Base-by-base conservation (phyloP, 192 early-diverging fungal genomes). In the Coemansia sp. region DNA sequence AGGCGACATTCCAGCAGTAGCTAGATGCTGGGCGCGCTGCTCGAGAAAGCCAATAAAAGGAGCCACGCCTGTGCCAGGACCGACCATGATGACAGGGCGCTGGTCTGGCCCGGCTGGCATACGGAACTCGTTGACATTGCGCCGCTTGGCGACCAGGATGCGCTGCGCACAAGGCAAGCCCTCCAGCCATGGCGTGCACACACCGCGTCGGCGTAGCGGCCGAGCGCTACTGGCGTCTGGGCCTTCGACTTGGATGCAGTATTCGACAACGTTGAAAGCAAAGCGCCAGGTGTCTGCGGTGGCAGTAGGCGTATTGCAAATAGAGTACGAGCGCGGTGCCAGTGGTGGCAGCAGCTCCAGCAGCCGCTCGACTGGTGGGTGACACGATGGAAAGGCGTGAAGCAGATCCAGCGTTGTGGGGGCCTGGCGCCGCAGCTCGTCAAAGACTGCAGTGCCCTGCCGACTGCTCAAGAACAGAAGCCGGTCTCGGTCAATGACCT, bases 21-120 rank as follows among this genome's bases (percentile, higher is more conserved):
- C 64, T 29, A 81, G 82, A 57, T 87, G 82, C 0, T 68, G 48
- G 17, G 85, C 85, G 50, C 93, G 87, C 60, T 97, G 89, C 73
- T 95, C 84, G 37, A 98, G 77, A 69, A 98, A 97, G 1, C 93
- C 90, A 31, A 95, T 82, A 50, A 98, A 96, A 0, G 97, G 96
- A 8, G 96, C 92, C n/a, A 99, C 87, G 19, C 97, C 97, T 1
- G 97, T 97, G 39, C 96, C 97, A 2, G 96, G 93, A 2, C 92
- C 93, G 32, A 97, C 88, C 89, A 98, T 87, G 21, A 98, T 80
- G 7, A 98, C 76, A 0, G 94, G 92, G 15, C 76, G 85, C 38
- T 87, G 82, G 9, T 65, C 62, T 7, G 27, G 44, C 29, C 14
- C 27, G 8, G 63, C 19, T 25, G 92, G 92, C 64, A 96, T 82